These are phyloP conservation scores for Pichia nanzhaoensis DNA, from an alignment of 805 yeast species.

Conservation along the genomic window DNA sequence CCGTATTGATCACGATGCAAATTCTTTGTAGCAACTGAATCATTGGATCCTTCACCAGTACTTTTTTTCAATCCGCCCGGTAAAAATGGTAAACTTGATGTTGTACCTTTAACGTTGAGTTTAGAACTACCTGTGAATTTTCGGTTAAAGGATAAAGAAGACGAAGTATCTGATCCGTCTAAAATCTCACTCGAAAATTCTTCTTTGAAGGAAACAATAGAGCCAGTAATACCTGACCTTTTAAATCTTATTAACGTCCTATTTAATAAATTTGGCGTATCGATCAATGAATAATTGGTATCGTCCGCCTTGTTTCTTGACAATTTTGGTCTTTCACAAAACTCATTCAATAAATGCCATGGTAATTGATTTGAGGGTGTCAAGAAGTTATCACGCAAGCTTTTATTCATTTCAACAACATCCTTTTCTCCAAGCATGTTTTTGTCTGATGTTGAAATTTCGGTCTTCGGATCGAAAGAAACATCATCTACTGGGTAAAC, in stretches of 20 bases:
- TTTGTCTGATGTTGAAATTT: conserved; percentile 9
- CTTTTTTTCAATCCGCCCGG: conserved; percentile 65
- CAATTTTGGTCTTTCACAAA: conserved; percentile 47
- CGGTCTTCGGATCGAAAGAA: conserved; percentile 11
- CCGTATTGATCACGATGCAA: conserved; percentile 70
- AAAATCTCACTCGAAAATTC: conserved; percentile 36
- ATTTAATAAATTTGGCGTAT: conserved; percentile 52
- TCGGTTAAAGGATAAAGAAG: conserved; percentile 68
- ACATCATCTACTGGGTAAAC: conserved; percentile 1
- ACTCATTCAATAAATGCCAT: conserved; percentile 63
- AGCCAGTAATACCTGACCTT: conserved; percentile 71
- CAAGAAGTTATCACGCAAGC: conserved; percentile 40
- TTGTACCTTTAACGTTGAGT: conserved; percentile 54
- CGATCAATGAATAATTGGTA: conserved; percentile 37
- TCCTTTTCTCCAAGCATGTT: background rate
- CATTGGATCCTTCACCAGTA: conserved; percentile 27
- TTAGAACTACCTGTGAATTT: conserved; percentile 56
- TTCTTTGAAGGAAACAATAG: conserved; percentile 57
- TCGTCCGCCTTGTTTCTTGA: conserved; percentile 22
- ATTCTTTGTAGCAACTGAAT: conserved; percentile 27
- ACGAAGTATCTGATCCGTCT: conserved; percentile 17
- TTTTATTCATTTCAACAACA: conserved; percentile 9
- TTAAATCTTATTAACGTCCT: conserved; percentile 63
- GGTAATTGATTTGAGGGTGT: conserved; percentile 58
- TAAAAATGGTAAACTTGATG: conserved; percentile 77